Conservation (phyloP, 768 basidiomycete genomes). For the Scleroderma bovista region DNA sequence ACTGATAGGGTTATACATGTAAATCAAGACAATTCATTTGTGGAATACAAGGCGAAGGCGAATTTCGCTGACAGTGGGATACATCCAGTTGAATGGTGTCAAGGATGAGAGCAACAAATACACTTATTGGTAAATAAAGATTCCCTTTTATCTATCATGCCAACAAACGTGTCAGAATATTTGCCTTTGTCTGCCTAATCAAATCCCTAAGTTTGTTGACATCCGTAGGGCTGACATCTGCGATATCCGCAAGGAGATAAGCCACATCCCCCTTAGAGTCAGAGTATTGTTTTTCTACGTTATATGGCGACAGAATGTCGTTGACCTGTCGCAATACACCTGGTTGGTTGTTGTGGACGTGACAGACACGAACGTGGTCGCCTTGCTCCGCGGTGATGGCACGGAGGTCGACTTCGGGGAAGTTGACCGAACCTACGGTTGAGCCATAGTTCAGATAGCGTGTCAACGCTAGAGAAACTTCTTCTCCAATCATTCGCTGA, state of each 20-base stretch:
- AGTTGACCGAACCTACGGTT: conserved; percentile 91
- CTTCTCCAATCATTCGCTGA: conserved; percentile 94
- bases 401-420: conserved; percentile 96
- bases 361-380: conserved; percentile 81
- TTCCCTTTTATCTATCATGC: conserved; percentile 33
- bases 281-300: conserved; percentile 99
- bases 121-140: neutral
- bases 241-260: conserved; percentile 96
- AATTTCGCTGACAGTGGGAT: conserved; percentile 11
- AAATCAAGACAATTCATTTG: conserved; percentile 12
- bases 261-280: conserved; percentile 92
- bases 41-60: neutral
- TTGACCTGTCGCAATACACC: conserved; percentile 95
- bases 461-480: conserved; percentile 78
- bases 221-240: conserved; percentile 78
- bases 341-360: conserved; percentile 93
- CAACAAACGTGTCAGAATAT: conserved; percentile 86
- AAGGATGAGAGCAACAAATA: conserved; percentile 4
- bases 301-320: conserved; percentile 89
- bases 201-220: conserved; percentile 70
- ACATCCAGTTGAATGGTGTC: conserved; percentile 49
- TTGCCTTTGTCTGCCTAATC: conserved; percentile 75
- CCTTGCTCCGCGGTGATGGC: conserved; percentile 83
- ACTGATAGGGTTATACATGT: neutral
- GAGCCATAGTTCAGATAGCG: conserved; percentile 93